A percentile compares a stretch with the other conserved stretches of the same genome.
phyloP scores from a whole-genome alignment of 257 asterid genomes.

The Euphrasia confusa region DNA sequence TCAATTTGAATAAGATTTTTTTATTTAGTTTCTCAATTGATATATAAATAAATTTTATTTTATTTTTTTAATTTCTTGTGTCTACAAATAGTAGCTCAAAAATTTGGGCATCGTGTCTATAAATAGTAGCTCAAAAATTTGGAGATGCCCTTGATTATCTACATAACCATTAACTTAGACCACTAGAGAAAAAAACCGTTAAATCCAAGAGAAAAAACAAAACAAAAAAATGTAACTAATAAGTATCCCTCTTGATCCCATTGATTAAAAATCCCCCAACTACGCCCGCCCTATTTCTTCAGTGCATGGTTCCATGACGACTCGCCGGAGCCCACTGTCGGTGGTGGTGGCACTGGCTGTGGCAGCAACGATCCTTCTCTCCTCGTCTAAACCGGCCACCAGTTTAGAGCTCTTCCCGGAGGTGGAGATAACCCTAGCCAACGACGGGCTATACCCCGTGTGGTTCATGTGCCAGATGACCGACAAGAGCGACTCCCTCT shows the following conservation, averaged over 20 bases:
- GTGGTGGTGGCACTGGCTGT: background rate
- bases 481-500: constrained; percentile 26
- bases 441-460: constrained; percentile 5
- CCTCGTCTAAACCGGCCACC: background rate
- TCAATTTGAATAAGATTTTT: too few species aligned
- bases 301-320: constrained; percentile 2
- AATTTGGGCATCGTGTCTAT: too few species aligned
- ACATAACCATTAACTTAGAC: constrained; percentile 2
- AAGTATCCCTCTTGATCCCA: background rate
- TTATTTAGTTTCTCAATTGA: too few species aligned
- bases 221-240: background rate
- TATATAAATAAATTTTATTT: too few species aligned
- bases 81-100: too few species aligned
- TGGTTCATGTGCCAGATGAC: constrained; percentile 28
- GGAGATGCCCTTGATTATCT: constrained; percentile 10
- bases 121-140: too few species aligned
- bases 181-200: background rate
- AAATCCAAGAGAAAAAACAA: background rate
- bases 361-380: background rate
- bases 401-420: background rate
- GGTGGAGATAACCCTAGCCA: background rate
- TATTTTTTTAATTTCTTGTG: too few species aligned
- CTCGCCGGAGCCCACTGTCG: background rate
- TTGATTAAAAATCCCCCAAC: background rate
- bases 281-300: background rate